These are phyloP conservation scores for Trichoderma orchidacearum DNA, from an alignment of 495 filamentous ascomycete genomes.

Conservation along the genomic window DNA sequence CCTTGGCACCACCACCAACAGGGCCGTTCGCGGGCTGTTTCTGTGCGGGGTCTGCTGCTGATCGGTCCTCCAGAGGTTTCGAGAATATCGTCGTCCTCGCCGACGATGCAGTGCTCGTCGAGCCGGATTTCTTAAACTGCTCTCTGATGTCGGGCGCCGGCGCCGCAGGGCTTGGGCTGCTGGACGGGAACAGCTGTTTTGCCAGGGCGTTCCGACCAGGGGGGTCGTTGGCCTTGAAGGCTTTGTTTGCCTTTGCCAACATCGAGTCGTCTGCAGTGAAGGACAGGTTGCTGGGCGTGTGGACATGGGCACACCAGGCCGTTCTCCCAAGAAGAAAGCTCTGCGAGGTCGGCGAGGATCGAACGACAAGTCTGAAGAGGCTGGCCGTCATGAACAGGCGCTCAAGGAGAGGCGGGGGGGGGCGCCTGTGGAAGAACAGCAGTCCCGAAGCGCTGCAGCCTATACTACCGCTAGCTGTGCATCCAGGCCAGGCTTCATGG, in stretches of 20 bases:
- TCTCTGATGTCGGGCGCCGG: slow-evolving; percentile 18
- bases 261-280: slow-evolving; percentile 18
- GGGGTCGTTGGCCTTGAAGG: slow-evolving; percentile 13
- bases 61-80: slow-evolving; percentile 6
- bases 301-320: background rate
- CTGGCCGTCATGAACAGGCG: slow-evolving; percentile 1
- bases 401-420: background rate
- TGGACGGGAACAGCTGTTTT: slow-evolving; percentile 35
- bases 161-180: slow-evolving; percentile 23
- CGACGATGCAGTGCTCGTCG: background rate
- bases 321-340: background rate
- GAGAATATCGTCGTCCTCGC: background rate
- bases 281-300: background rate
- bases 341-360: slow-evolving; percentile 4
- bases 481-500: background rate
- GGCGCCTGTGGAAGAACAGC: background rate
- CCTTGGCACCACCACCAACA: background rate
- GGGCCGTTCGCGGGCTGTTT: background rate
- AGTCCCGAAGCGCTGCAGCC: background rate
- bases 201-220: slow-evolving; percentile 14
- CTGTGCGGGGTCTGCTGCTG: slow-evolving; percentile 4
- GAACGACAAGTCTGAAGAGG: background rate
- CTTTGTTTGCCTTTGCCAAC: slow-evolving; percentile 21
- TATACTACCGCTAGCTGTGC: background rate
- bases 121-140: slow-evolving; percentile 10